These are phyloP conservation scores for Heterobasidion irregulare DNA, from an alignment of 1,284 basidiomycete species.

Conservation along the genomic window DNA sequence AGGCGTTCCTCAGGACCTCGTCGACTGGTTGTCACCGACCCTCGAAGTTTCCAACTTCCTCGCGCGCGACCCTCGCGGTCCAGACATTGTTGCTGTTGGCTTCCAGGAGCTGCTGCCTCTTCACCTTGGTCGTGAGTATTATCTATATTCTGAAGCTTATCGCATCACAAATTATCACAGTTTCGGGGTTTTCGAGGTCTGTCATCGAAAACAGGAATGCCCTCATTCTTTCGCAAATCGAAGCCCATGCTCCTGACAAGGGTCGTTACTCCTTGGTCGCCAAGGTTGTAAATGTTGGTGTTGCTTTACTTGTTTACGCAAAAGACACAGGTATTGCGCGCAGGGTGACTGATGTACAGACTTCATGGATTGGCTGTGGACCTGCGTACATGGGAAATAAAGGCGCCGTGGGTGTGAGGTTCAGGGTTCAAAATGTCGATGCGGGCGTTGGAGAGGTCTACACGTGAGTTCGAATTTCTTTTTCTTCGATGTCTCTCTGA, in stretches of 20 bases:
- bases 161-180: slow-evolving; percentile 23
- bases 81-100: slow-evolving; percentile 83
- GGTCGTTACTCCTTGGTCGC: slow-evolving; percentile 67
- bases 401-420: slow-evolving; percentile 85
- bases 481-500: slow-evolving; percentile 4
- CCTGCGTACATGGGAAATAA: slow-evolving; percentile 90
- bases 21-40: slow-evolving; percentile 78
- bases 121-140: slow-evolving; percentile 61
- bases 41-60: slow-evolving; percentile 69
- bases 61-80: slow-evolving; percentile 46
- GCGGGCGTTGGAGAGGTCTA: slow-evolving; percentile 63
- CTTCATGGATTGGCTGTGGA: slow-evolving; percentile 70
- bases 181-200: slow-evolving; percentile 52
- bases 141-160: slow-evolving; percentile 13
- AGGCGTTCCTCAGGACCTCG: slow-evolving; percentile 71
- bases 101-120: slow-evolving; percentile 87
- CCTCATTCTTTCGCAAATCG: slow-evolving; percentile 64
- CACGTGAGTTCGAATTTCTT: slow-evolving; percentile 51
- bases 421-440: slow-evolving; percentile 56
- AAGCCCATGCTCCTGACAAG: slow-evolving; percentile 56
- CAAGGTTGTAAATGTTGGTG: slow-evolving; percentile 70
- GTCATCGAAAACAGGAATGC: slow-evolving; percentile 54
- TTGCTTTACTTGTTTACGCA: slow-evolving; percentile 76
- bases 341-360: slow-evolving; percentile 58
- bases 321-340: slow-evolving; percentile 60